Evolutionary conservation across 2,329 filamentous ascomycete genomes (phyloP).

Genomic region (Pseudocercospora fijiensis): DNA sequence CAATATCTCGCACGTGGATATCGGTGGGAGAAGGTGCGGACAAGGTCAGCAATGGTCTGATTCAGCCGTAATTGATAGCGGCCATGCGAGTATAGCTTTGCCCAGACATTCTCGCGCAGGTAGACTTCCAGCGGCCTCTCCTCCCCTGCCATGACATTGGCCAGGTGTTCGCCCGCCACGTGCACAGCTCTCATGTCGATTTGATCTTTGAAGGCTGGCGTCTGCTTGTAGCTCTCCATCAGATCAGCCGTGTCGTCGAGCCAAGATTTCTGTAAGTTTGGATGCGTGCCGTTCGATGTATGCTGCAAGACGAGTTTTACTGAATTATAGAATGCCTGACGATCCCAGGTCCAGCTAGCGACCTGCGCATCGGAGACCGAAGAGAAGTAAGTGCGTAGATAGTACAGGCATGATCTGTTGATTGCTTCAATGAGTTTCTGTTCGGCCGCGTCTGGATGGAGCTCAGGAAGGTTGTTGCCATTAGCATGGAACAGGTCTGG

Average conservation of each 20-base stretch:
- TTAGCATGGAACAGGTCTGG: conserved; percentile 22
- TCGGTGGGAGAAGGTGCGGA: conserved; percentile 37
- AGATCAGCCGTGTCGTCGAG: conserved; percentile 16
- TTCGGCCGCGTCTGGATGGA: conserved; percentile 16
- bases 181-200: conserved; percentile 23
- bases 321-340: conserved; percentile 20
- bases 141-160: conserved; percentile 38
- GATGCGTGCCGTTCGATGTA: conserved; percentile 19
- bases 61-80: conserved; percentile 44
- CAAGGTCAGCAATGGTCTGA: conserved; percentile 29
- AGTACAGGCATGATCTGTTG: conserved; percentile 22
- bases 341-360: conserved; percentile 23
- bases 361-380: conserved; percentile 14
- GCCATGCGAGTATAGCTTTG: conserved; percentile 31
- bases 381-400: conserved; percentile 20
- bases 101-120: conserved; percentile 22
- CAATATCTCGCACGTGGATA: conserved; percentile 48
- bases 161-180: conserved; percentile 39
- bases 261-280: conserved; percentile 14
- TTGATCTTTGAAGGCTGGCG: conserved; percentile 15
- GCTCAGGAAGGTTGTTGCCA: conserved; percentile 15
- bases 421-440: conserved; percentile 20
- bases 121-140: conserved; percentile 22
- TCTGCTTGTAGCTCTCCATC: conserved; percentile 21
- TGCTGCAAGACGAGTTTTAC: conserved; percentile 13